Evolutionary conservation across 2,329 filamentous ascomycete genomes (phyloP), one percentile per base, ranked within the genome.

Genomic region (Thielaviopsis euricoi): DNA sequence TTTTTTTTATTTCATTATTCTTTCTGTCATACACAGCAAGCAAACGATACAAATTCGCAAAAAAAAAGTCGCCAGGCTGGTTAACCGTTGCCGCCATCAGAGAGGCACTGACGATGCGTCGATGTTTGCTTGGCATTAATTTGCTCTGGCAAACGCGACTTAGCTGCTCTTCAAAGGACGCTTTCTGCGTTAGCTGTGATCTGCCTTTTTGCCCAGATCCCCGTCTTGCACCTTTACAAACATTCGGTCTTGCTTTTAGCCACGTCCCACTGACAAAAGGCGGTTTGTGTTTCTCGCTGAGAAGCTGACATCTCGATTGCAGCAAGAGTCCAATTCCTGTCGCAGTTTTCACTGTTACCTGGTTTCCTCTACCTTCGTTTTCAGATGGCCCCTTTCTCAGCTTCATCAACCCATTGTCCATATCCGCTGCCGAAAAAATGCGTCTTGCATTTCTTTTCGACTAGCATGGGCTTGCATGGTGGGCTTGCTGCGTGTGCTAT

Each of bases 1-100:
- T 48, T 48, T 3, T 48, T 15, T 48, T 48, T 48, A 17, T 48
- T 21, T 48, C 12, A 17, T 48, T 17, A 43, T 43, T 15, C 37
- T 15, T 43, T 57, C 26, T 25, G 48, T 43, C 49, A 46, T 40
- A 26, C 13, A 51, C 23, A 43, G 19, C 46, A 53, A 29, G 29
- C 50, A 48, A 46, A 48, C 29, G 23, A 53, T 37, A 37, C 48
- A 57, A 52, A 56, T 29, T 21, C 43, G 21, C 43, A 56, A 57
- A 57, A 57, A n/a, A 40, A 21, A 22, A 25, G 19, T 12, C n/a
- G 22, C 12, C 25, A 26, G 17, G n/a, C 7, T 50, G n/a, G 21
- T 48, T 7, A 48, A n/a, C n/a, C n/a, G 43, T 9, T 21, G n/a
- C n/a, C 9, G 13, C 7, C 43, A 19, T 48, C 17, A 21, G n/a